Conservation (phyloP, 192 early-diverging fungal genomes). For the Coemansia sp. region DNA sequence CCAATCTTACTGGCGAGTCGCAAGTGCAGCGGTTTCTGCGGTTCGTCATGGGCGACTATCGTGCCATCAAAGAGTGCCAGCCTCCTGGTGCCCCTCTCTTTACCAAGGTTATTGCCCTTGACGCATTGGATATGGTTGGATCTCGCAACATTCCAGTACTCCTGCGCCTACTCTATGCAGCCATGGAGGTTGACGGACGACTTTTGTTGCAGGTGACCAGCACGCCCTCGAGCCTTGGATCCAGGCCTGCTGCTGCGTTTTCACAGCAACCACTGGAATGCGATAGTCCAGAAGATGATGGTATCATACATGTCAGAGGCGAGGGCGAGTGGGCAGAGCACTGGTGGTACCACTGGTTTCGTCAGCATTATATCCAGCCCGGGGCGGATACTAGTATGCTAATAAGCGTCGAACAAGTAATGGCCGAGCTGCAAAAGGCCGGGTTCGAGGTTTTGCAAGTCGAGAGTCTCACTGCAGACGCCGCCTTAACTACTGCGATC, state of each 20-base stretch:
- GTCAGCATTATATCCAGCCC: slow-evolving; percentile 46
- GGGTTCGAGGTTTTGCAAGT: slow-evolving; percentile 53
- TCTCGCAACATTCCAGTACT: slow-evolving; percentile 33
- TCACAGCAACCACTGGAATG: not conserved
- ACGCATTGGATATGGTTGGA: slow-evolving; percentile 45
- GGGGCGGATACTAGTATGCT: slow-evolving; percentile 51
- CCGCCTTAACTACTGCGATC: slow-evolving; percentile 39
- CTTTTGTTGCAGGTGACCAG: slow-evolving; percentile 46
- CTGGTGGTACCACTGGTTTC: slow-evolving; percentile 59
- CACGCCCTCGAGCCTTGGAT: slow-evolving; percentile 48
- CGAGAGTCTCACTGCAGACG: slow-evolving; percentile 53
- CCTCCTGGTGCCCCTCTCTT: slow-evolving; percentile 44
- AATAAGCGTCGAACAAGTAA: slow-evolving; percentile 41
- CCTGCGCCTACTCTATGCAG: slow-evolving; percentile 27
- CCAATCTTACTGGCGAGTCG: slow-evolving; percentile 45
- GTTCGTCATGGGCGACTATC: slow-evolving; percentile 50
- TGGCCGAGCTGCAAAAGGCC: slow-evolving; percentile 47
- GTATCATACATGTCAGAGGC: not conserved
- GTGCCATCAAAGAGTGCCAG: slow-evolving; percentile 36
- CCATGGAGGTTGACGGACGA: slow-evolving; percentile 33
- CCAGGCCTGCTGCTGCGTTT: not conserved
- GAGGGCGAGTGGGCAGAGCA: slow-evolving; percentile 48
- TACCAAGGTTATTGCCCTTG: slow-evolving; percentile 49
- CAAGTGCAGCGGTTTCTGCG: slow-evolving; percentile 44
- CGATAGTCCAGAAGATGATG: not conserved